phyloP scores from a whole-genome alignment of 140 eudicot genomes.

The Cichorium intybus region DNA sequence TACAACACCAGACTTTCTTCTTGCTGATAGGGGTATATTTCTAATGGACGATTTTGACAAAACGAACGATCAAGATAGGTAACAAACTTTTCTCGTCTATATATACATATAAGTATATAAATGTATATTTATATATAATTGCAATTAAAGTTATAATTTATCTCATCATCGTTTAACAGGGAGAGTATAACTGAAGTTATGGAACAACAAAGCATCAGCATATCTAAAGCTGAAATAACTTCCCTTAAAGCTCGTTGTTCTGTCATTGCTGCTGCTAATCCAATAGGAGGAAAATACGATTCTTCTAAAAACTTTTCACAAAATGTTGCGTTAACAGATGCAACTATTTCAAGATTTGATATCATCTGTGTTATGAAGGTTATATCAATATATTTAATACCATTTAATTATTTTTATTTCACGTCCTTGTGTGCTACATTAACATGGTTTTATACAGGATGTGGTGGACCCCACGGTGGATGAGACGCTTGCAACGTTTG shows the following conservation, averaged over 20 bases:
- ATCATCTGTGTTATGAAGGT: constrained; percentile 96
- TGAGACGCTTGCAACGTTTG: constrained; percentile 98
- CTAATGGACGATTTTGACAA: constrained; percentile 96
- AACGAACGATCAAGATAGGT: constrained; percentile 99
- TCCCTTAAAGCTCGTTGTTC: constrained; percentile 98
- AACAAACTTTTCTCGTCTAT: not conserved
- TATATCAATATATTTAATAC: too few species aligned
- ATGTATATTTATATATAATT: not conserved
- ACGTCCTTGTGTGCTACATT: constrained; percentile 1
- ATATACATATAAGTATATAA: too few species aligned
- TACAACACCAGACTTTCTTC: constrained; percentile 93
- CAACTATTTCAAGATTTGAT: constrained; percentile 92
- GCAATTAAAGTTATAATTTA: too few species aligned
- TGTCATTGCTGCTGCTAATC: constrained; percentile 99
- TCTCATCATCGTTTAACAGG: too few species aligned
- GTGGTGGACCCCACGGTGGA: constrained; percentile 86
- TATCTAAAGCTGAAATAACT: constrained; percentile 97
- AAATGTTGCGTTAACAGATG: constrained; percentile 94
- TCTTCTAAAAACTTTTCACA: constrained; percentile 90
- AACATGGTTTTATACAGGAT: constrained; percentile 56
- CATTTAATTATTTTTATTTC: constrained; percentile 1
- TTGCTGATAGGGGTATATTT: constrained; percentile 96
- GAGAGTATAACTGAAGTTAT: constrained; percentile 98
- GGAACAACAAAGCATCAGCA: constrained; percentile 99
- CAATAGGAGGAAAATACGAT: constrained; percentile 98